These are phyloP conservation scores for Salvia sclarea DNA, from an alignment of 305 asterid species.

Conservation along the genomic window DNA sequence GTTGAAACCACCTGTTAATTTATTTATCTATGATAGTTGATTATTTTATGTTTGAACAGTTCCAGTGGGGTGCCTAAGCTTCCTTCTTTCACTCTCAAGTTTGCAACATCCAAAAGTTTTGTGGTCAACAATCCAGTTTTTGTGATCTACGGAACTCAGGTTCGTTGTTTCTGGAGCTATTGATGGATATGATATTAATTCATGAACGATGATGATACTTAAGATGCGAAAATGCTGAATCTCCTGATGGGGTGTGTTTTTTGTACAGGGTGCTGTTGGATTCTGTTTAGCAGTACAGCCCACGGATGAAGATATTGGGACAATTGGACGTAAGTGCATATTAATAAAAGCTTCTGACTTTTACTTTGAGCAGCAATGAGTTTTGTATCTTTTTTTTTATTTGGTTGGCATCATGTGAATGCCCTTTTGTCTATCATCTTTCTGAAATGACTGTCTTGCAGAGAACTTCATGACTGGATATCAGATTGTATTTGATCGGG, in stretches of 20 bases:
- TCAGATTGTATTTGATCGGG: conserved; percentile 75
- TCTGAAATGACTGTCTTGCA: conserved; percentile 43
- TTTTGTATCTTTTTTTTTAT: conserved; percentile 8
- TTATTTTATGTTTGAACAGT: conserved; percentile 47
- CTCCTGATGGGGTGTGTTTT: conserved; percentile 25
- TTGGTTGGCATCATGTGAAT: conserved; percentile 2
- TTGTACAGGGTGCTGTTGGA: conserved; percentile 76
- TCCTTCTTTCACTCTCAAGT: conserved; percentile 72
- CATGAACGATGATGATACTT: conserved; percentile 3
- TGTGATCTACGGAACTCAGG: conserved; percentile 72
- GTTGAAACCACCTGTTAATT: conserved; percentile 24
- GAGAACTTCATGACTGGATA: conserved; percentile 88
- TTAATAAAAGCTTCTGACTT: conserved; percentile 25
- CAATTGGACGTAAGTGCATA: conserved; percentile 75
- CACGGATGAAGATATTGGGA: conserved; percentile 52
- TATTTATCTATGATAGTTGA: conserved; percentile 26
- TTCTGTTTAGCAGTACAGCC: conserved; percentile 83
- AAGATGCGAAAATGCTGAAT: conserved; percentile 21
- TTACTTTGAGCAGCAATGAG: conserved; percentile 6
- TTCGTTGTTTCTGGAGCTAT: conserved; percentile 32
- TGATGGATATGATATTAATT: conserved; percentile 25
- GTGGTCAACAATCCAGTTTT: conserved; percentile 68
- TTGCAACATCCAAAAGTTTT: conserved; percentile 61
- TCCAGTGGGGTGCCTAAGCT: conserved; percentile 52
- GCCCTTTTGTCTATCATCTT: conserved; percentile 21